Evolutionary conservation across 2,329 filamentous ascomycete species (phyloP), one percentile per base, ranked within the genome.

Genomic region (Chrysosporium queenslandicum): DNA sequence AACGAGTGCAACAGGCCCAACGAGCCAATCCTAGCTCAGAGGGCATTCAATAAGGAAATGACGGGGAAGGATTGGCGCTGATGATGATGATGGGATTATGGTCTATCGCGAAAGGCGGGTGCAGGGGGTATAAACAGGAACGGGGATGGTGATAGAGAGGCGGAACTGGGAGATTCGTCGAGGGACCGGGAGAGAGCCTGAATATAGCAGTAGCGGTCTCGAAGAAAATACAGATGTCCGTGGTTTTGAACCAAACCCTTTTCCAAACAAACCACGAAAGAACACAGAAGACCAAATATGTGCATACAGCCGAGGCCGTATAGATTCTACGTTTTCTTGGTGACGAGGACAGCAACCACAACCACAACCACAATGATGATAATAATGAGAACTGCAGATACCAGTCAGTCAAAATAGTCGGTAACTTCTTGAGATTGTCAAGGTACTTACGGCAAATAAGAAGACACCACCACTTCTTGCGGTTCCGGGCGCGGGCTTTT

Each of bases 401-500:
- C 16, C 25, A 48, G 49, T 46, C 12, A 20, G 11, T 25, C 8
- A n/a, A 36, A 5, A 9, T 14, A 12, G 5, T n/a, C 27, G 46
- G 23, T 12, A n/a, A n/a, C n/a, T 16, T 4, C 4, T 30, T 12
- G 2, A 47, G 45, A 29, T 18, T 20, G 20, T 16, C n/a, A 18
- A 27, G 46, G 23, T 37, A 80, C 78, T 71, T 66, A 77, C 74
- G 72, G 61, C 77, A 73, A 63, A 96, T 87, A 63, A 84, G 82
- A 60, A 95, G 72, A 76, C 89, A 95, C 67, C 86, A 90, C 90
- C 89, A 96, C 85, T 96, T 96, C 88, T 94, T 94, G 74, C 82
- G 87, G 60, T 87, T 79, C 47, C 85, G 87, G 61, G 81, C 80
- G 66, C 85, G 78, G 7, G 91, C 91, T 60, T 87, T 94, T 56